phyloP scores from a whole-genome alignment of 495 filamentous ascomycete genomes.

The Hypoxylon trugodes region DNA sequence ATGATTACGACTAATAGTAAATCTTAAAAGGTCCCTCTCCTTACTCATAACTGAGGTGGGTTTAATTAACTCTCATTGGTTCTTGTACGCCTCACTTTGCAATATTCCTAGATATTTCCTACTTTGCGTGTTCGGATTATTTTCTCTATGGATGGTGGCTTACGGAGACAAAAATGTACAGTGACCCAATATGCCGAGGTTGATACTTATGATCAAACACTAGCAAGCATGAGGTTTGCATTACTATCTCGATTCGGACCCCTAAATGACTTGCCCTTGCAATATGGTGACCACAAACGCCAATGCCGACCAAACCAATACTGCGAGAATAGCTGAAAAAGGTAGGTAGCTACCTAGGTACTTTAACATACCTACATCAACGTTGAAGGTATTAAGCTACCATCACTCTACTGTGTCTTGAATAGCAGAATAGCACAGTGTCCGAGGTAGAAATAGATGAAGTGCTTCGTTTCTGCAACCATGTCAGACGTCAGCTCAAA shows the following conservation, averaged over 20 bases:
- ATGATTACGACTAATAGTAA: too few relatives aligned
- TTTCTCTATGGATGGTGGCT: constrained; percentile 9
- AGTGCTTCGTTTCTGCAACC: constrained; percentile 91
- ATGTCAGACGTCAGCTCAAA: constrained; percentile 30
- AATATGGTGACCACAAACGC: constrained; percentile 3
- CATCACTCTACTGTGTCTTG: constrained; percentile 84
- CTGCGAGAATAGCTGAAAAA: neutral
- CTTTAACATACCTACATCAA: too few relatives aligned
- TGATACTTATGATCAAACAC: neutral
- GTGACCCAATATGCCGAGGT: constrained; percentile 3
- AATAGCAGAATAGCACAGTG: constrained; percentile 98
- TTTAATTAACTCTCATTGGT: neutral
- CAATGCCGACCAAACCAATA: neutral
- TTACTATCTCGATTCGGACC: neutral
- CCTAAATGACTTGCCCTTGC: constrained; percentile 1
- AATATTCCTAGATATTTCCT: too few relatives aligned
- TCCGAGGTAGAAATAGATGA: constrained; percentile 99
- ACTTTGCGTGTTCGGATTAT: constrained; percentile 9
- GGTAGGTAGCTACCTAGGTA: too few relatives aligned
- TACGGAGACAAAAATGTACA: constrained; percentile 9
- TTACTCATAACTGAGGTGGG: too few relatives aligned
- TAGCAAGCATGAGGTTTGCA: neutral
- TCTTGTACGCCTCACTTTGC: constrained; percentile 3
- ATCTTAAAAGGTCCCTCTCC: too few relatives aligned
- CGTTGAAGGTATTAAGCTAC: constrained; percentile 1